Conservation (phyloP, 805 yeast genomes). For the Candida qinlingensis region DNA sequence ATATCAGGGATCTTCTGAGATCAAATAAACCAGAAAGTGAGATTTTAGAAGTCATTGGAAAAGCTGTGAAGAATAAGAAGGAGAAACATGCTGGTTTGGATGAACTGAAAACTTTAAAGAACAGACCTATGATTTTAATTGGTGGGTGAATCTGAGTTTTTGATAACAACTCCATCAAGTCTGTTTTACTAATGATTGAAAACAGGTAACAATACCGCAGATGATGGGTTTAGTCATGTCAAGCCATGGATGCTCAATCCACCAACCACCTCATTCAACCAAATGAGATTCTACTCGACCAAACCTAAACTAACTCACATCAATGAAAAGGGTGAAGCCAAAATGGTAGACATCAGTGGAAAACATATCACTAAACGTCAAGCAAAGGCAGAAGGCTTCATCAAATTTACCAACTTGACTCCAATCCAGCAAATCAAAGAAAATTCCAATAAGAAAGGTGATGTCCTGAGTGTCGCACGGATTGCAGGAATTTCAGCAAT, state of each 20-base stretch:
- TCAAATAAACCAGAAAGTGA: slow-evolving; percentile 30
- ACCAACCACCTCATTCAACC: too few relatives aligned
- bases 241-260: neutral
- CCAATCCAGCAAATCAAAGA: slow-evolving; percentile 30
- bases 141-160: slow-evolving; percentile 37
- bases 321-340: slow-evolving; percentile 35
- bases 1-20: slow-evolving; percentile 40
- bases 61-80: slow-evolving; percentile 41
- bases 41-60: slow-evolving; percentile 35
- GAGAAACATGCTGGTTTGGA: slow-evolving; percentile 49
- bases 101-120: slow-evolving; percentile 39
- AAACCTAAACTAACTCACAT: slow-evolving; percentile 31
- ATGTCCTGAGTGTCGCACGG: slow-evolving; percentile 42
- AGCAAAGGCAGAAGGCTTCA: slow-evolving; percentile 40
- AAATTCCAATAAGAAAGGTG: slow-evolving; percentile 45
- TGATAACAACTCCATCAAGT: too few relatives aligned
- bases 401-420: slow-evolving; percentile 32
- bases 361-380: slow-evolving; percentile 35
- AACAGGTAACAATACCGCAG: too few relatives aligned
- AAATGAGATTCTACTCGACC: slow-evolving; percentile 5
- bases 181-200: neutral
- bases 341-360: slow-evolving; percentile 43
- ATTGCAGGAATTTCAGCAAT: slow-evolving; percentile 49
- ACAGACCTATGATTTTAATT: slow-evolving; percentile 52
- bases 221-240: too few relatives aligned